Base-by-base conservation (phyloP, 129 eudicot species). In the Artemisia annua region DNA sequence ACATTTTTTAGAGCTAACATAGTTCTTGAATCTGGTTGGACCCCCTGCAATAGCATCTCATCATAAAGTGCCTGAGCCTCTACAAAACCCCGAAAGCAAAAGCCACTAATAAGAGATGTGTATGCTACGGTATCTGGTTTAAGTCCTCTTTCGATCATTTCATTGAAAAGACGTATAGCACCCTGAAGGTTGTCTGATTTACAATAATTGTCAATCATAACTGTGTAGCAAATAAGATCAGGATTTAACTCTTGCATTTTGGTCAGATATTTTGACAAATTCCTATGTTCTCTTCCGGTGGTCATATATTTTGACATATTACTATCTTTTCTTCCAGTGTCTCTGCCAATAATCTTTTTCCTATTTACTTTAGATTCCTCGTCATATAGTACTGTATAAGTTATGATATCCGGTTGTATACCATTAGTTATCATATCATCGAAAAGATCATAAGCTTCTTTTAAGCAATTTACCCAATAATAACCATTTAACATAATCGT, bases 401-500 rank as follows among this genome's bases (percentile, higher is more conserved):
- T 85, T 67, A 85, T 66, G 12, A 89, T 52, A 79, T 92, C 98
- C 67, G 95, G 95, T 62, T 48, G 54, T 20, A 92, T 73, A 18
- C 95, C 96, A 75, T 71, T 77, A 20, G 51, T 62, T 70, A 78
- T 82, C 98, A 92, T 89, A 71, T 82, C 80, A 30, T 19, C 62
- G 44, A 85, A 80, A 73, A 89, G 85, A 19, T 67, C 72, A 43
- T 43, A 32, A 63, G 96, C 97, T 74, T 83, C 72, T 68, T 52
- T 15, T 73, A 87, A 63, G 58, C 71, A 16, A 72, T 85, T 83
- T 28, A 10, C 53, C 68, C 59, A 73, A 69, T 80, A 83, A 75
- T 85, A 87, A 22, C 94, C 91, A 69, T 87, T 67, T 66, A 89
- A n/a, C 91, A 92, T 77, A 28, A 85, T 85, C 17, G 97, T 92